Evolutionary conservation across 2,329 filamentous ascomycete species (phyloP).

Genomic region (Corinectria fuckeliana): DNA sequence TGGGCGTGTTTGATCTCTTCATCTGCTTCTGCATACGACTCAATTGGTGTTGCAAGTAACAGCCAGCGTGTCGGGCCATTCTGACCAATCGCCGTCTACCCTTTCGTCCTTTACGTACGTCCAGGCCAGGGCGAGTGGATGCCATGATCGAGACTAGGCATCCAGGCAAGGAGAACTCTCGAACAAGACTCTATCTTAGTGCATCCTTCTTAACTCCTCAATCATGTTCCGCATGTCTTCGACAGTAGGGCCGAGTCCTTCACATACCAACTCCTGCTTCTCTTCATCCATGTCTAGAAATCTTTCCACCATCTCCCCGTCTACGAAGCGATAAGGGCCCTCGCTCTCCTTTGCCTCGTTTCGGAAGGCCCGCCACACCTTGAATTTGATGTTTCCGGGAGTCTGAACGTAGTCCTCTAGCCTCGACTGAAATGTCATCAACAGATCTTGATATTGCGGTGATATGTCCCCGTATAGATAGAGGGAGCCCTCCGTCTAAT

Average conservation of each 20-base stretch:
- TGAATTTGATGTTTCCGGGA: conserved; percentile 78
- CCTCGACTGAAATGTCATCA: conserved; percentile 80
- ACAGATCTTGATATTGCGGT: conserved; percentile 73
- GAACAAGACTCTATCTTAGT: conserved; percentile 50
- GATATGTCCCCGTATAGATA: conserved; percentile 88
- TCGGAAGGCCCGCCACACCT: conserved; percentile 81
- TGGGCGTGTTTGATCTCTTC: background rate
- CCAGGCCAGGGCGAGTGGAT: conserved; percentile 16
- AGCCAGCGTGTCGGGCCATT: conserved; percentile 1
- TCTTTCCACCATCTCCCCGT: conserved; percentile 87
- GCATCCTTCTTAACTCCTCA: conserved; percentile 68
- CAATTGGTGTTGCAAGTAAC: conserved; percentile 22
- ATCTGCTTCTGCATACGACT: background rate
- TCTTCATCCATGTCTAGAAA: conserved; percentile 76
- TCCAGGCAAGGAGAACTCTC: background rate
- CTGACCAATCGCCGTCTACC: conserved; percentile 32
- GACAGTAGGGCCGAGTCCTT: conserved; percentile 65
- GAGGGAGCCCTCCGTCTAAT: conserved; percentile 84
- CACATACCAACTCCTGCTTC: conserved; percentile 59
- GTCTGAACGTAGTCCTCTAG: conserved; percentile 71
- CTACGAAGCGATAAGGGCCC: conserved; percentile 85
- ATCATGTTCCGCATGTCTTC: conserved; percentile 68
- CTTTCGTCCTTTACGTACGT: conserved; percentile 33
- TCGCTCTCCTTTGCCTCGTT: conserved; percentile 75
- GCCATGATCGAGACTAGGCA: background rate